Evolutionary conservation across 23 red algal genomes (phyloP).

Genomic region (Gracilaria gracilis): DNA sequence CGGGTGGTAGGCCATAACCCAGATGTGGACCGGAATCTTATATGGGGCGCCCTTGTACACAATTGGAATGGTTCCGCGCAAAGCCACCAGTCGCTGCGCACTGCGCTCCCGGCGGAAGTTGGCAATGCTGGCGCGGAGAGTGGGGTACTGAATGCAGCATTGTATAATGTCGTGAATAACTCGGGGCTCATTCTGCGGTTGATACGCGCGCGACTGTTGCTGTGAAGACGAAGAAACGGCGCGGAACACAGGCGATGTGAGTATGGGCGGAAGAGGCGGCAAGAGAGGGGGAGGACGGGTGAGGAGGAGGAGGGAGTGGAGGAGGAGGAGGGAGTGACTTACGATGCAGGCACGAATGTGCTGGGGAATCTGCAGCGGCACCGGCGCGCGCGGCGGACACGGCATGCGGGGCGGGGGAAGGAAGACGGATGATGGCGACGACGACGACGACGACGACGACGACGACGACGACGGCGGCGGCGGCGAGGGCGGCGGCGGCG

Average conservation of each 20-base stretch:
- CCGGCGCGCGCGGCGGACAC: conserved; percentile 2
- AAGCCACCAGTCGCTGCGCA: conserved; percentile 27
- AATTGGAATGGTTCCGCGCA: conserved; percentile 55
- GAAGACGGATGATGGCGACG: not conserved
- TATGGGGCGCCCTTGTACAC: conserved; percentile 33
- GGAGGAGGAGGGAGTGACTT: not conserved
- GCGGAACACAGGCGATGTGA: too few relatives aligned
- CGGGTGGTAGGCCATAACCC: conserved; percentile 40
- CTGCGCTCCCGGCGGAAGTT: conserved; percentile 2
- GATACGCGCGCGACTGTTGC: conserved; percentile 44
- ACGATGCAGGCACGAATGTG: conserved; percentile 25
- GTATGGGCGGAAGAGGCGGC: too few relatives aligned
- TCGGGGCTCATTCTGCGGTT: conserved; percentile 43
- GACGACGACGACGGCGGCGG: not conserved
- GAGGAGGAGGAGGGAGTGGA: not conserved
- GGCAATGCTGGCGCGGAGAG: conserved; percentile 7
- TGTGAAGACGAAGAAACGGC: not conserved
- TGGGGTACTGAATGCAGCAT: conserved; percentile 47
- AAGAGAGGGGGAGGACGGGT: not conserved
- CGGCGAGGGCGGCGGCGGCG: not conserved
- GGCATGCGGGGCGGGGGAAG: conserved; percentile 26
- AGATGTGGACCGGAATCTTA: conserved; percentile 52
- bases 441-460: not conserved
- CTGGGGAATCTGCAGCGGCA: conserved; percentile 19
- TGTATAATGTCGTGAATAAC: conserved; percentile 50